Evolutionary conservation across 106 monocot species (phyloP), one percentile per base, ranked within the genome.

Genomic region (Triglochin maritima): DNA sequence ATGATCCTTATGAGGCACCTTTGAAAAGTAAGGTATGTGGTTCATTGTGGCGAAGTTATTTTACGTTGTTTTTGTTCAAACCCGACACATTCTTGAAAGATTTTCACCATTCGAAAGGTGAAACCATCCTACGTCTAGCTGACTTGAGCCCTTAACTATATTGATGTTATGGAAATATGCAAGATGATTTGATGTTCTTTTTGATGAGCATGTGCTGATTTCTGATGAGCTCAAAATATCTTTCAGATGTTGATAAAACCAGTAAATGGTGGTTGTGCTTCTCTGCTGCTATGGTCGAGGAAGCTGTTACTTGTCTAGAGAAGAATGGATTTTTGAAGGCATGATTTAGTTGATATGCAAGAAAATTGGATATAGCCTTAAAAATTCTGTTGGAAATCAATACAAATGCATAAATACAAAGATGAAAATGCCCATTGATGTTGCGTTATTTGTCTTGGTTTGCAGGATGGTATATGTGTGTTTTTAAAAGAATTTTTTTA

Each of bases 1-100:
- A 94, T 79, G 93, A 94, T 86, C 93, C 93, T 50, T 89, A 94
- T 65, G 93, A 94, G 62, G 69, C 80, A 69, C 93, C 93, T 17
- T 60, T 81, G 56, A 71, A 81, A 47, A 74, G 82, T 81, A 87
- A 92, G 87, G 91, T 92, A 49, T 81, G 66, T 71, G 9, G 45
- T 3, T 43, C 7, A 4, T 43, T 43, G 44, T 12, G 44, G 9
- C 4, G 15, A 4, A 59, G 4, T 11, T 59, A 4, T 59, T n/a
- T n/a, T n/a, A n/a, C n/a, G n/a, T n/a, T n/a, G n/a, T n/a, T n/a
- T n/a, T n/a, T n/a, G n/a, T n/a, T n/a, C n/a, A n/a, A n/a, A n/a
- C n/a, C n/a, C n/a, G n/a, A n/a, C n/a, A n/a, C 12, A 50, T 49
- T 67, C n/a, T 42, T 5, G n/a, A 11, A 47, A 48, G 13, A 47